Conservation (phyloP, 176 grass and related monocot species). For the Paspalum vaginatum region DNA sequence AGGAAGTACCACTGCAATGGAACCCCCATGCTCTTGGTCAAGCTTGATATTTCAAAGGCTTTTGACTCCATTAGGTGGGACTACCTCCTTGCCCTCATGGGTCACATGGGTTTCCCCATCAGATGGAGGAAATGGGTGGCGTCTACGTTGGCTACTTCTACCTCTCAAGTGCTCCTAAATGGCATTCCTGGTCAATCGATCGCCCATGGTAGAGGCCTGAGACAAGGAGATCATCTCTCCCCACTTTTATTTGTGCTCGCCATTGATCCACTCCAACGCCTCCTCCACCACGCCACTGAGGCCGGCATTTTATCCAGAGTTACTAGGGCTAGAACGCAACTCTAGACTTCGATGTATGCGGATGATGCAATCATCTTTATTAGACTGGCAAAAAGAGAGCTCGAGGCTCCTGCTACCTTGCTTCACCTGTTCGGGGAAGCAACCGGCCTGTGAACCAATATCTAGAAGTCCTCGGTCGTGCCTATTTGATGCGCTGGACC, state of each 20-base stretch:
- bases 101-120: no score
- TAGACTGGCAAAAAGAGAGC: no score
- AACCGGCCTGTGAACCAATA: fast-evolving
- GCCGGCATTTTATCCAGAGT: no score
- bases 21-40: not conserved
- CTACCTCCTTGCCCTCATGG: no score
- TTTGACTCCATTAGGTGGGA: not conserved
- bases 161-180: no score
- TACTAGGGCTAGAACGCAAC: no score
- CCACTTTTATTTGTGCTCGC: not conserved
- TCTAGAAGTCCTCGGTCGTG: not conserved
- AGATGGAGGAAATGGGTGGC: no score
- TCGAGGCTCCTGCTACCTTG: no score
- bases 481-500: not conserved
- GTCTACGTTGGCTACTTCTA: not conserved
- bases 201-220: not conserved
- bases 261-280: not conserved
- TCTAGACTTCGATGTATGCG: no score
- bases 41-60: not conserved
- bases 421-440: not conserved
- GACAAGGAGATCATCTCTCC: not conserved
- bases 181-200: not conserved
- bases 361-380: not conserved
- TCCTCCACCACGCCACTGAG: not conserved
- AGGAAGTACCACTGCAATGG: not conserved